These are phyloP conservation scores for Dothideomycetidae sp. DNA, from an alignment of 2,329 filamentous ascomycete genomes.

Conservation along the genomic window DNA sequence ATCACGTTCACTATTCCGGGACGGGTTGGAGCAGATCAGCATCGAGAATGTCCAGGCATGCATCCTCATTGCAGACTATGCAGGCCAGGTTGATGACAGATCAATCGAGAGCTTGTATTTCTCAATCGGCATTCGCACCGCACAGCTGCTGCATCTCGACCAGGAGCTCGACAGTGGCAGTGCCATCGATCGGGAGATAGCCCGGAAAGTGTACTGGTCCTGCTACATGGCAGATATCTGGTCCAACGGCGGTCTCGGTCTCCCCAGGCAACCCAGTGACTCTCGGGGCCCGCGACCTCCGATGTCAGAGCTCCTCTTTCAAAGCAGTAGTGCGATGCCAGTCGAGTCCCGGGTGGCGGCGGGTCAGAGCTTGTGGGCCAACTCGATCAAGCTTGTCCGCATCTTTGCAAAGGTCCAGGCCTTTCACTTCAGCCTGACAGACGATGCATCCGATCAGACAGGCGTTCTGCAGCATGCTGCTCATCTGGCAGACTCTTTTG, in stretches of 20 bases:
- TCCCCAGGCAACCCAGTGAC: not conserved
- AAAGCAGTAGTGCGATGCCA: not conserved
- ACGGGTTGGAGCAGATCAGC: not conserved
- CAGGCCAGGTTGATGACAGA: not conserved
- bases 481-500: not conserved
- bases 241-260: not conserved
- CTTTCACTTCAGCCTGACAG: not conserved
- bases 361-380: not conserved
- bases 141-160: conserved; percentile 1
- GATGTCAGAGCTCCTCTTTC: conserved; percentile 1
- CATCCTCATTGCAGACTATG: conserved; percentile 2
- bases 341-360: not conserved
- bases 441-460: not conserved
- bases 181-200: not conserved
- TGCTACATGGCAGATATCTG: conserved; percentile 3
- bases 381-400: not conserved
- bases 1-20: not conserved
- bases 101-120: not conserved
- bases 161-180: not conserved
- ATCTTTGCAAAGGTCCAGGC: conserved; percentile 3
- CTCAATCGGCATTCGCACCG: not conserved
- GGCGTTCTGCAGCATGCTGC: not conserved
- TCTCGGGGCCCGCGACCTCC: not conserved
- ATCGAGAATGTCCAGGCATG: conserved; percentile 1
- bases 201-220: not conserved